Percentiles rank a stretch among this genome's conserved stretches.
These are phyloP conservation scores for Pseudonitzschia delicatissima DNA, from an alignment of 108 stramenopile genomes.

Conservation along the genomic window DNA sequence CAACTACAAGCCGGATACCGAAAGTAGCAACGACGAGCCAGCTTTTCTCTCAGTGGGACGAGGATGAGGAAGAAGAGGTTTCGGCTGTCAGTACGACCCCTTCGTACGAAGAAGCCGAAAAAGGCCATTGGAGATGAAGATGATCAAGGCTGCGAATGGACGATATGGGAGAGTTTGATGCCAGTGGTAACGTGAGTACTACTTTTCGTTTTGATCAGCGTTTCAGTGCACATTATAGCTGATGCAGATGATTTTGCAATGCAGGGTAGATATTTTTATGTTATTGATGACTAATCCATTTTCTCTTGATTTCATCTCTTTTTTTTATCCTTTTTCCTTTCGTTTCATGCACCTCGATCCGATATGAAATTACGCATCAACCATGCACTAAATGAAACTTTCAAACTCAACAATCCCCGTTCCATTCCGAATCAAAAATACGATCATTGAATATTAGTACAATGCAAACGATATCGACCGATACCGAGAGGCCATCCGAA, in stretches of 20 bases:
- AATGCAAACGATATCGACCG: constrained; percentile 47
- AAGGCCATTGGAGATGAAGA: constrained; percentile 31
- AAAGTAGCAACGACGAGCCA: neutral
- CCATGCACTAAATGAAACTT: too few species aligned
- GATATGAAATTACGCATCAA: too few species aligned
- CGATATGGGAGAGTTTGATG: constrained; percentile 40
- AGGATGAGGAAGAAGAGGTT: constrained; percentile 27
- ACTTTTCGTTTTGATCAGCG: neutral
- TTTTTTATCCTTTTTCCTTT: neutral
- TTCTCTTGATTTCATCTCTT: neutral
- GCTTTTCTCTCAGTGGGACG: constrained; percentile 35
- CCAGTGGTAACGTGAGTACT: constrained; percentile 34
- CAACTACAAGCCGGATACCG: neutral
- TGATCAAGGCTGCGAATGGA: constrained; percentile 34
- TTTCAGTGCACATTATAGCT: too few species aligned
- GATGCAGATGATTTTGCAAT: too few species aligned
- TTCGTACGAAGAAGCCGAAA: neutral
- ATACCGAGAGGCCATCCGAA: constrained; percentile 63
- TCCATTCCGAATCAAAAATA: neutral
- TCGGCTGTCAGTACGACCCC: neutral
- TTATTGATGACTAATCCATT: neutral
- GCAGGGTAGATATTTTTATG: neutral
- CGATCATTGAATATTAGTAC: constrained; percentile 18
- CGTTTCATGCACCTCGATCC: neutral
- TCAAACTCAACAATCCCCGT: constrained; percentile 1